Base-by-base conservation (phyloP, 148 eudicot species). In the Silene uniflora region DNA sequence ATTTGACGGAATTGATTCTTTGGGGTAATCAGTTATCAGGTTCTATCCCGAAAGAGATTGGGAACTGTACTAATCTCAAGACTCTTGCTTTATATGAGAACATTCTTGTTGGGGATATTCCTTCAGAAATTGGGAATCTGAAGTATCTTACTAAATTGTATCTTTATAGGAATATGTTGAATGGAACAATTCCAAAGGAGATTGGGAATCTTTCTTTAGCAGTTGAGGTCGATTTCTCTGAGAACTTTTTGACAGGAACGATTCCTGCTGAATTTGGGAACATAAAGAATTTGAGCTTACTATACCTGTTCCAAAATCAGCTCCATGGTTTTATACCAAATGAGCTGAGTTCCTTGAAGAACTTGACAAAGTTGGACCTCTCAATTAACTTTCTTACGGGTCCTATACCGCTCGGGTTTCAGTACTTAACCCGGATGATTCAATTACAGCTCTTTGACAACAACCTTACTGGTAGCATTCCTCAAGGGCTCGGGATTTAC, bases 41-140 rank as follows among this genome's bases (percentile, higher is more conserved):
- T 55, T 79, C 72, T 7, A 85, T 95, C 42, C 96, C 96, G 18
- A 88, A 83, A 77, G 99, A 89, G 82, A 83, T 95, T 29, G 93
- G 84, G 6, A 95, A 92, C 76, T 92, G 97, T 86, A 83, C 90
- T 6, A 87, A 76, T 80, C 94, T 95, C 24, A 81, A 67, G 77
- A 88, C 80, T 66, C 87, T 95, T 79, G 99, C 97, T 77, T 81
- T 95, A 79, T 95, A 95, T 75, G 85, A 85, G 80, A 95, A 95
- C 85, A 88, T 81, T 72, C 88, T 95, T 76, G 87, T 89, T 71
- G 96, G 98, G 39, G 86, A 80, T 39, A 87, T 95, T 66, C 99
- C 97, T 10, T 74, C 77, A 29, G 96, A 88, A 77, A 81, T 92
- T 39, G 93, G 93, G 80, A 86, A 84, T 62, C 80, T 92, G 11